Conservation (phyloP, 2,329 filamentous ascomycete species). For the Colletotrichum ledebouriae region DNA sequence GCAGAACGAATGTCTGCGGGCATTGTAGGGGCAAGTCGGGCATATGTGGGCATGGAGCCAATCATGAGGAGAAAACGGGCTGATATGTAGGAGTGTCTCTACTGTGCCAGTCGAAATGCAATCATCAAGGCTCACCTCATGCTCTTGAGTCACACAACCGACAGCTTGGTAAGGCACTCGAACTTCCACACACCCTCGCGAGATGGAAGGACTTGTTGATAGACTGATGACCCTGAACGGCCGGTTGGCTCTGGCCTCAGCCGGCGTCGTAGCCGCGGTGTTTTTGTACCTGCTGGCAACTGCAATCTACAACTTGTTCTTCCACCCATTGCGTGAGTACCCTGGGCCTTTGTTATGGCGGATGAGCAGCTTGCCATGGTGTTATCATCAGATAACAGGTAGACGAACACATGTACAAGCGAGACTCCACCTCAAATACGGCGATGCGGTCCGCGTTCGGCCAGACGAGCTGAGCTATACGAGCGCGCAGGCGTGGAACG, state of each 20-base stretch:
- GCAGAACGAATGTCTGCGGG: not conserved
- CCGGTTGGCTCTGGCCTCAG: not conserved
- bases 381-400: too few species aligned
- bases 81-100: not conserved
- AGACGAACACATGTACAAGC: not conserved
- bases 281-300: too few species aligned
- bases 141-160: not conserved
- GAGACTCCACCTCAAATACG: constrained; percentile 40
- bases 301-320: constrained; percentile 11
- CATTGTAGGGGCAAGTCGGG: too few species aligned
- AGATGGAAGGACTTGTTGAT: not conserved
- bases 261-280: too few species aligned
- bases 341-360: not conserved
- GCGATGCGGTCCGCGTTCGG: constrained; percentile 43
- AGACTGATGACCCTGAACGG: not conserved
- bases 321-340: constrained; percentile 19
- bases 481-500: constrained; percentile 37
- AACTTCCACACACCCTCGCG: not conserved
- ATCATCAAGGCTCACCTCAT: too few species aligned
- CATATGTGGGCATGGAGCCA: too few species aligned
- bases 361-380: not conserved
- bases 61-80: not conserved
- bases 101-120: too few species aligned
- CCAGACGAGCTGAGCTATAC: constrained; percentile 43
- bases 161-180: not conserved